These are phyloP conservation scores for Simmondsia chinensis DNA, from an alignment of 148 eudicot species.

Conservation along the genomic window DNA sequence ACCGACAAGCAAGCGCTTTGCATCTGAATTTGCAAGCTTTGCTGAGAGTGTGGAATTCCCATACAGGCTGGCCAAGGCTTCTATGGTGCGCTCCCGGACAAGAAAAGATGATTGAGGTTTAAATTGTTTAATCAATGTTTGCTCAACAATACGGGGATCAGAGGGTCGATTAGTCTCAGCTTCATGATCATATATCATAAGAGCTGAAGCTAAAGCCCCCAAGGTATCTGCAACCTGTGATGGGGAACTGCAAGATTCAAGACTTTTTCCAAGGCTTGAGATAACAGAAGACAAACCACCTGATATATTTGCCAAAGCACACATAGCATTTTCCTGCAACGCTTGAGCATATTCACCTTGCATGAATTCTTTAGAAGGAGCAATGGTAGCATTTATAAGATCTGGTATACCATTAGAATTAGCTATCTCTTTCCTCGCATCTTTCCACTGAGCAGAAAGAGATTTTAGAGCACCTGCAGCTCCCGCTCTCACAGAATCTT, in stretches of 20 bases:
- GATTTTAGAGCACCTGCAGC: constrained; percentile 93
- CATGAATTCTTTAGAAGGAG: constrained; percentile 99
- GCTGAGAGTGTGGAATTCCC: constrained; percentile 66
- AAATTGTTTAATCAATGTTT: constrained; percentile 72
- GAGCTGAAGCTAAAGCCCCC: constrained; percentile 97
- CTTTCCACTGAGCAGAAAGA: constrained; percentile 92
- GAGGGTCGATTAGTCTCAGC: constrained; percentile 73
- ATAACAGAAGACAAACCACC: constrained; percentile 96
- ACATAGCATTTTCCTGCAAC: constrained; percentile 98
- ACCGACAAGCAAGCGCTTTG: constrained; percentile 88
- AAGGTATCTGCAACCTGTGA: constrained; percentile 91
- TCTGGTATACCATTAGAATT: constrained; percentile 82
- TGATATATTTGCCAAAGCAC: constrained; percentile 98
- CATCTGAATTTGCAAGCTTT: constrained; percentile 86
- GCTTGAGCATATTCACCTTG: constrained; percentile 97
- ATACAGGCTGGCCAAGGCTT: constrained; percentile 97
- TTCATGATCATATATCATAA: constrained; percentile 87
- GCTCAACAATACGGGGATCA: constrained; percentile 69
- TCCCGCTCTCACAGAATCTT: constrained; percentile 90
- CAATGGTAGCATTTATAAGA: constrained; percentile 95
- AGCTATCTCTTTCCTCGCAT: constrained; percentile 78
- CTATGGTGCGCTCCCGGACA: constrained; percentile 90
- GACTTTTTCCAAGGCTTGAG: constrained; percentile 95
- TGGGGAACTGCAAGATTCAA: constrained; percentile 84
- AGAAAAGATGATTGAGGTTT: constrained; percentile 71